Evolutionary conservation across 1,284 basidiomycete genomes (phyloP).

Genomic region (Paramarasmius palmivorus): DNA sequence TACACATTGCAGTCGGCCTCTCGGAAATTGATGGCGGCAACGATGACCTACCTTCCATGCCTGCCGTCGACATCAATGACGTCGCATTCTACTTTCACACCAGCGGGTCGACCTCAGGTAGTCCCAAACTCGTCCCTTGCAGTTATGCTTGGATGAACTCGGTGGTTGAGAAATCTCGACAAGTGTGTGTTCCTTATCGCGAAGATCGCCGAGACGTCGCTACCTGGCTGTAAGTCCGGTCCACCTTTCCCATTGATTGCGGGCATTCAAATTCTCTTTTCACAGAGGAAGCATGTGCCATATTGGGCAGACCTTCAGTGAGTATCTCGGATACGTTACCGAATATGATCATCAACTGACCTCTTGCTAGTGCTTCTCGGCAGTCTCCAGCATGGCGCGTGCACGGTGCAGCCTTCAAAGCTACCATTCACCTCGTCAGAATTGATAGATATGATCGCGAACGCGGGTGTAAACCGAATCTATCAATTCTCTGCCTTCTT

Average conservation of each 20-base stretch:
- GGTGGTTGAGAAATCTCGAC: constrained; percentile 55
- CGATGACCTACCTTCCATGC: constrained; percentile 45
- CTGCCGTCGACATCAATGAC: constrained; percentile 38
- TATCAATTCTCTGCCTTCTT: constrained; percentile 72
- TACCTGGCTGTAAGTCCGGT: constrained; percentile 55
- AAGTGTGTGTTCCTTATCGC: constrained; percentile 49
- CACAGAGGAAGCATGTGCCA: constrained; percentile 71
- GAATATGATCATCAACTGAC: constrained; percentile 17
- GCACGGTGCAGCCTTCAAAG: constrained; percentile 68
- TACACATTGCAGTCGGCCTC: constrained; percentile 41
- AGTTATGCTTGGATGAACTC: constrained; percentile 60
- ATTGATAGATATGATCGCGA: constrained; percentile 66
- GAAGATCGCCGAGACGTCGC: constrained; percentile 60
- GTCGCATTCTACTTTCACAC: constrained; percentile 72
- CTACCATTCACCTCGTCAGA: constrained; percentile 65
- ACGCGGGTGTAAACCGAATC: constrained; percentile 66
- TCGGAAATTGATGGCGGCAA: constrained; percentile 36
- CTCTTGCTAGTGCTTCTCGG: constrained; percentile 61
- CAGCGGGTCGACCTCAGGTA: constrained; percentile 74
- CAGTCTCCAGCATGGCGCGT: constrained; percentile 66
- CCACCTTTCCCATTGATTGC: not conserved
- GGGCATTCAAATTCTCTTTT: constrained; percentile 17
- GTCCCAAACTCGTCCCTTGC: constrained; percentile 71
- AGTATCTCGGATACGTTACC: constrained; percentile 22
- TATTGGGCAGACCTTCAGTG: constrained; percentile 66